A percentile compares a stretch with the other conserved stretches of the same genome.
Evolutionary conservation across 495 filamentous ascomycete species (phyloP).

Genomic region (Aspergillus olivimuriae): DNA sequence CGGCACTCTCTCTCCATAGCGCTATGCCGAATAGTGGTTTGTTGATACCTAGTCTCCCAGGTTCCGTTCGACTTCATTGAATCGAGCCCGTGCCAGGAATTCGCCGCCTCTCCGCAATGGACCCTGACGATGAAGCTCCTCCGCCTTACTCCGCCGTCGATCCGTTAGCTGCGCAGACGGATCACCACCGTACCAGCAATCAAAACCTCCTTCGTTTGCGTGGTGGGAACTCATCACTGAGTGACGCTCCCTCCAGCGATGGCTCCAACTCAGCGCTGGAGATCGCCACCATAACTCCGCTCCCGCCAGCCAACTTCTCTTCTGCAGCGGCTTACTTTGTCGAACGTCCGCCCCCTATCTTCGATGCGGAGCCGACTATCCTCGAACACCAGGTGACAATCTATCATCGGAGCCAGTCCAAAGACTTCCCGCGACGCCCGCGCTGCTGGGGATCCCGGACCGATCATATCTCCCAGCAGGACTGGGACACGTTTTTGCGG

Average conservation of each 20-base stretch:
- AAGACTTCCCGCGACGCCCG: conserved; percentile 41
- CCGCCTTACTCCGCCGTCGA: conserved; percentile 42
- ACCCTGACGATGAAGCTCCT: conserved; percentile 34
- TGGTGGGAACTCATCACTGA: conserved; percentile 13
- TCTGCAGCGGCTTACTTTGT: conserved; percentile 44
- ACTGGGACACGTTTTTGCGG: conserved; percentile 48
- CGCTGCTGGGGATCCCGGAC: conserved; percentile 35
- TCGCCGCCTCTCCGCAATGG: conserved; percentile 19
- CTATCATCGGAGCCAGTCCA: conserved; percentile 37
- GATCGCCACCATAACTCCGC: conserved; percentile 2
- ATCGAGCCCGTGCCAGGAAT: not conserved
- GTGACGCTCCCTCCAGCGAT: conserved; percentile 8
- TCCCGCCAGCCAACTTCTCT: conserved; percentile 27
- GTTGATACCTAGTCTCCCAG: conserved; percentile 4
- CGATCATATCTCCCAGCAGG: conserved; percentile 38
- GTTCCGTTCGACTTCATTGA: conserved; percentile 1
- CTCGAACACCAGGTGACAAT: conserved; percentile 40
- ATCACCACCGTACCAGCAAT: conserved; percentile 9
- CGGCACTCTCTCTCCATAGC: conserved; percentile 1
- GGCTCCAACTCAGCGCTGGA: conserved; percentile 14
- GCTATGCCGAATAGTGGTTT: conserved; percentile 18
- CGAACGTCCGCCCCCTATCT: conserved; percentile 25
- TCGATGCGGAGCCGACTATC: conserved; percentile 20
- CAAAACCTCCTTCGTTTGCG: conserved; percentile 12
- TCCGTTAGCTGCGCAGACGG: conserved; percentile 25